Conservation (phyloP, 1,139 yeast genomes). For the Suhomyces maxii region DNA sequence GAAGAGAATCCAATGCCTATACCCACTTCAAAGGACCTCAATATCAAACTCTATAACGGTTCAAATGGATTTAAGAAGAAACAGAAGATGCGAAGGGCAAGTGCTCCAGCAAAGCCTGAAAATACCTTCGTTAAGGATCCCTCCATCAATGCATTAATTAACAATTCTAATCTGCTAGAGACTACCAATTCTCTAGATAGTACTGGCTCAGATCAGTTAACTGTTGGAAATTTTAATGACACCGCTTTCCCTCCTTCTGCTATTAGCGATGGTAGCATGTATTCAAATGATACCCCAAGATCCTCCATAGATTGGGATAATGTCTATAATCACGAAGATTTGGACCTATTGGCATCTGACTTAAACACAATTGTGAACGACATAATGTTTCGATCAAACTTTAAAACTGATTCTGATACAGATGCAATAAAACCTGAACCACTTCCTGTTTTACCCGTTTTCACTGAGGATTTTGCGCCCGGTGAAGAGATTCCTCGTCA, state of each 20-base stretch:
- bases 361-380: constrained; percentile 44
- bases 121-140: not conserved
- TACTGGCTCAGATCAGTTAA: not conserved
- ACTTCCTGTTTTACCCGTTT: not conserved
- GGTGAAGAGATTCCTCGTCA: constrained; percentile 25
- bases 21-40: constrained; percentile 9
- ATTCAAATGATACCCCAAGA: constrained; percentile 4
- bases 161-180: not conserved
- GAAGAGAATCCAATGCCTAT: constrained; percentile 11
- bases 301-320: constrained; percentile 10
- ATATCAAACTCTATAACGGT: constrained; percentile 12
- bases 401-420: constrained; percentile 10
- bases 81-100: constrained; percentile 1
- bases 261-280: constrained; percentile 1
- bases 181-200: not conserved
- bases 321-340: constrained; percentile 34
- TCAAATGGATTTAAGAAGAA: constrained; percentile 9
- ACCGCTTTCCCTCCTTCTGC: not conserved
- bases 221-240: not conserved
- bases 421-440: not conserved
- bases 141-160: not conserved
- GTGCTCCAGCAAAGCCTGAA: not conserved
- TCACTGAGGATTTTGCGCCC: not conserved
- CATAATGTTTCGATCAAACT: constrained; percentile 38
- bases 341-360: constrained; percentile 41